phyloP scores from a whole-genome alignment of 2,329 filamentous ascomycete species.

The Curvularia lunata region DNA sequence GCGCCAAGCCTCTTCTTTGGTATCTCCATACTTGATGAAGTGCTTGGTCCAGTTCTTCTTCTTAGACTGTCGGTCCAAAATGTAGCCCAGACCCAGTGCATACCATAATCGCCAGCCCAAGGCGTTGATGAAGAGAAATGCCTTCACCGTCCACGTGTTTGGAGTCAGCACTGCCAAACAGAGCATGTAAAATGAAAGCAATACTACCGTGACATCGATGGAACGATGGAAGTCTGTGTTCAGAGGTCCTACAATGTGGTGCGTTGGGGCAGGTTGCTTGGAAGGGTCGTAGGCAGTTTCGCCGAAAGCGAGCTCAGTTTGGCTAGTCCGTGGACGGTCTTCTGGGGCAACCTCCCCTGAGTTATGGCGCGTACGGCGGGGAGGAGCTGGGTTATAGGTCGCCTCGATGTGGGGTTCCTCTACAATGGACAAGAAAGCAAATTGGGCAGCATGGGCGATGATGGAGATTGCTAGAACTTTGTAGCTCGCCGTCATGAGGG shows the following conservation, averaged over 20 bases:
- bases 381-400: constrained; percentile 89
- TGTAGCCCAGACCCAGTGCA: constrained; percentile 81
- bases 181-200: constrained; percentile 78
- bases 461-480: constrained; percentile 97
- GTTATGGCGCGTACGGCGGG: constrained; percentile 66
- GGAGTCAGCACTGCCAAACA: constrained; percentile 77
- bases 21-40: constrained; percentile 96
- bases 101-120: constrained; percentile 90
- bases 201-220: constrained; percentile 79
- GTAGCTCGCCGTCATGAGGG: constrained; percentile 97
- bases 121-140: constrained; percentile 81
- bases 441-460: constrained; percentile 89
- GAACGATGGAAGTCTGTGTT: constrained; percentile 90
- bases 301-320: constrained; percentile 49
- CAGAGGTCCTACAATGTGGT: constrained; percentile 80
- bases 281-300: constrained; percentile 51
- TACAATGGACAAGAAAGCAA: constrained; percentile 87
- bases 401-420: constrained; percentile 99
- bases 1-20: constrained; percentile 87
- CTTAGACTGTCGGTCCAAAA: constrained; percentile 84
- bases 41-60: constrained; percentile 96
- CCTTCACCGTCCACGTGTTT: constrained; percentile 74
- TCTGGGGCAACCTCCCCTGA: constrained; percentile 49
- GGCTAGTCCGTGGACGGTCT: constrained; percentile 46
- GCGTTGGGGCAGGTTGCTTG: constrained; percentile 70